Percentiles rank a stretch among this genome's conserved stretches.
These are phyloP conservation scores for Moricandia moricandioides DNA, from an alignment of 345 rosid genomes.

Conservation along the genomic window DNA sequence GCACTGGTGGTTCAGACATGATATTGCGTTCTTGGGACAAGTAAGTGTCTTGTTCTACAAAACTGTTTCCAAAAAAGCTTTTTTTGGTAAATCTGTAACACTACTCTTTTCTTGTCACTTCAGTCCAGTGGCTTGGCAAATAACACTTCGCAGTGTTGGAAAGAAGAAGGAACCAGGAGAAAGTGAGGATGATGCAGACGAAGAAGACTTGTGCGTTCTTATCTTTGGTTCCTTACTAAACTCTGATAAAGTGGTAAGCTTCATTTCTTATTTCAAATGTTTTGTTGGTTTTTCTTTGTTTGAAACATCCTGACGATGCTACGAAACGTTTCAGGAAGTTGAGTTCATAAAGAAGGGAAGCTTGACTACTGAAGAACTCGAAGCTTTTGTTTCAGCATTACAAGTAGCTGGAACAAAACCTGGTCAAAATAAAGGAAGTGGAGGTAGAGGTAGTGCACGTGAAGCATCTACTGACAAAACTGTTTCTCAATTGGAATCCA, in stretches of 20 bases:
- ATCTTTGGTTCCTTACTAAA: conserved; percentile 74
- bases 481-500: conserved; percentile 58
- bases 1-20: conserved; percentile 77
- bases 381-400: conserved; percentile 81
- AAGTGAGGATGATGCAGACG: conserved; percentile 41
- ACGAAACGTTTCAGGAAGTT: conserved; percentile 40
- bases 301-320: not conserved
- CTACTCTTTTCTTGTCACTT: conserved; percentile 19
- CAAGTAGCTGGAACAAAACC: conserved; percentile 57
- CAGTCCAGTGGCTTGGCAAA: conserved; percentile 96
- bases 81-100: not conserved
- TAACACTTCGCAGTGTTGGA: conserved; percentile 56
- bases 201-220: conserved; percentile 70
- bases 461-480: conserved; percentile 51
- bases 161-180: conserved; percentile 42
- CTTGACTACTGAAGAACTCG: conserved; percentile 67
- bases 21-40: conserved; percentile 88
- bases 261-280: not conserved
- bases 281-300: not conserved
- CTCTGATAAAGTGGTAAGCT: conserved; percentile 67
- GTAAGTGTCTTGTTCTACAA: conserved; percentile 33
- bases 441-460: conserved; percentile 40
- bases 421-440: conserved; percentile 39
- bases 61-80: not conserved
- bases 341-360: conserved; percentile 84